Base-by-base conservation (phyloP, 2,329 filamentous ascomycete species). In the Penicillium sp. region DNA sequence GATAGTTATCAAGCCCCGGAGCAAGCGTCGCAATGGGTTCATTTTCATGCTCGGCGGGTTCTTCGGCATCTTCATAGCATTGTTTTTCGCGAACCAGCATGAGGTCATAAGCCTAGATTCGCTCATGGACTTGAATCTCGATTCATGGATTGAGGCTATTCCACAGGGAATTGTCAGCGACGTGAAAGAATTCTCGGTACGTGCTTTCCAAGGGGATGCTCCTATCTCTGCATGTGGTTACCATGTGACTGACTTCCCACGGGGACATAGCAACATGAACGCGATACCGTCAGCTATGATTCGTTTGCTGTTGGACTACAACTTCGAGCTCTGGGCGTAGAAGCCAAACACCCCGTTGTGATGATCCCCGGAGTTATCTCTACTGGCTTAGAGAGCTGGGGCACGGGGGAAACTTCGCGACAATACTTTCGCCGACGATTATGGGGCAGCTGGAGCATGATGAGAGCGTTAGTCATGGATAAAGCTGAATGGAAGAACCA, bases 381-480 rank as follows among this genome's bases (percentile, higher is more conserved):
- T 0, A 97, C 94, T 0, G 94, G 94, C 1, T 82, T 99, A 25
- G 94, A 99, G 75, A 96, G 91, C 45, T 99, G 94, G 94, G 91
- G 93, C 4, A 97, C 94, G 0, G 86, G 89, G 48, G 89, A 92
- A 68, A 79, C 82, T 40, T 96, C 92, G 8, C 84, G 91, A 35
- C 89, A 88, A 56, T 99, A 97, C 75, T 99, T 99, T 74, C 83
- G 94, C 60, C 96, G 95, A 77, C 82, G 94, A 51, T 77, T 99
- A 47, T 99, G 94, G 94, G 94, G 94, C 5, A 96, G 91, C 64
- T 99, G 95, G 94, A 96, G 85, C 61, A 99, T 99, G 94, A 97
- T 99, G 91, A 84, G 88, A 47, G 93, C 94, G 0, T 77, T 99
- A 61, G 90, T 99, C 1, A 76, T 96, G 67, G 94, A 97, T 73